A percentile compares a stretch with the other conserved stretches of the same genome.
Conservation (phyloP, 176 grass and related monocot genomes). For the Zizania latifolia region DNA sequence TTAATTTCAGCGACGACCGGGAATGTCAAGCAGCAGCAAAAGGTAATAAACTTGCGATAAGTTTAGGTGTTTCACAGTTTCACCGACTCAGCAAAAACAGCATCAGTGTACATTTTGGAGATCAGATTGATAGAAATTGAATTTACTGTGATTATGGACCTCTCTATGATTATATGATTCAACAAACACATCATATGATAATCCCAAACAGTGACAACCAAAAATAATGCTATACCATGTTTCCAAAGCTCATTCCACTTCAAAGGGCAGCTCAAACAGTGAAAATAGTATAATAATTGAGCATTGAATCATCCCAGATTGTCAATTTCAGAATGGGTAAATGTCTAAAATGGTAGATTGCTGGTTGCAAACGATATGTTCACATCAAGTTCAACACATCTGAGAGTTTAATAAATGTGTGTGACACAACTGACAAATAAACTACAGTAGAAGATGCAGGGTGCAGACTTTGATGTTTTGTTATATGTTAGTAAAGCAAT, state of each 20-base stretch:
- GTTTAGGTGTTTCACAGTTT: background rate
- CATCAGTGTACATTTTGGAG: too few relatives aligned
- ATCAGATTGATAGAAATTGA: too few relatives aligned
- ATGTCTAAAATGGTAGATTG: background rate
- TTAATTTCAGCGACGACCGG: too few relatives aligned
- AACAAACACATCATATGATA: background rate
- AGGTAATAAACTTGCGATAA: background rate
- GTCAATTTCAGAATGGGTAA: background rate
- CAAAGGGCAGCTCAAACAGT: background rate
- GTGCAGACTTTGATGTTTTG: background rate
- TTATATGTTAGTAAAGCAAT: background rate
- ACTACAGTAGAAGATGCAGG: background rate
- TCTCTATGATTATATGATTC: background rate
- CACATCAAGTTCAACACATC: background rate
- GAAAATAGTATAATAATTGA: background rate
- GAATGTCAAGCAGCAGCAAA: background rate
- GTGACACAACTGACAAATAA: background rate
- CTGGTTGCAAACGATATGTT: background rate
- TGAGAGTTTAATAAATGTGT: background rate
- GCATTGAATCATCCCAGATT: background rate
- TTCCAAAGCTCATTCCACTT: background rate
- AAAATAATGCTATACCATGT: background rate
- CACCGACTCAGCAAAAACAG: too few relatives aligned
- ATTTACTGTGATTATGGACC: background rate
- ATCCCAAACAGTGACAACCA: background rate